Base-by-base conservation (phyloP, 1,139 yeast species). In the Hansenula anomala region DNA sequence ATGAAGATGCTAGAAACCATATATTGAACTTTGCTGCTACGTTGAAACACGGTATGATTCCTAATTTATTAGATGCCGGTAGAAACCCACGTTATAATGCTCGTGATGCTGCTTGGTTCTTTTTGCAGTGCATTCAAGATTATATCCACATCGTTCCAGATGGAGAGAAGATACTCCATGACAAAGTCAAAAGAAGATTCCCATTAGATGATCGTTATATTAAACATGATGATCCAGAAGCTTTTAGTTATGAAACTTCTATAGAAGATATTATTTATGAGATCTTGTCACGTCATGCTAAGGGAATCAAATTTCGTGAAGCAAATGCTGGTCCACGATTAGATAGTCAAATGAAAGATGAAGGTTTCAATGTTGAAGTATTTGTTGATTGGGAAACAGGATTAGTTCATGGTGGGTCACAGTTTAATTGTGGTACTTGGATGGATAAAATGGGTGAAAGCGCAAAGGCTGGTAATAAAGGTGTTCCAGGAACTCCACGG, bases 371-470 rank as follows among this genome's bases (percentile, higher is more conserved):
- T 58, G 94, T 90, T 31, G 74, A 78, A 47, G 76, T 88, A 2
- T 58, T 65, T 42, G 89, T 90, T 42, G 97, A 92, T 59, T 92
- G 97, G 97, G 56, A 67, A 0, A 89, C 85, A 20, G 98, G 98
- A 0, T 66, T 92, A 34, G 69, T 90, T 6, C 85, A 80, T 60
- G 98, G 98, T 34, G 98, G 98, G 2, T 86, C 87, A 39, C 95
- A 85, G 59, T 76, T 66, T 60, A 92, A 92, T 56, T 92, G 98
- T 66, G 98, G 98, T 18, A 92, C 98, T 0, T 92, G 98, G 98
- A 92, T 90, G 97, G 98, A 92, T 63, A 92, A 92, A 66, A 92
- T 92, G 97, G 98, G 98, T 17, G 98, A 92, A 64, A 86, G 96
- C 56, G 78, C 64, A 37, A 68, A 63, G 43, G 97, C 98, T 0